A percentile compares a stretch with the other conserved stretches of the same genome.
Conservation (phyloP, 106 monocot genomes). For the Cymbidium sinense region DNA sequence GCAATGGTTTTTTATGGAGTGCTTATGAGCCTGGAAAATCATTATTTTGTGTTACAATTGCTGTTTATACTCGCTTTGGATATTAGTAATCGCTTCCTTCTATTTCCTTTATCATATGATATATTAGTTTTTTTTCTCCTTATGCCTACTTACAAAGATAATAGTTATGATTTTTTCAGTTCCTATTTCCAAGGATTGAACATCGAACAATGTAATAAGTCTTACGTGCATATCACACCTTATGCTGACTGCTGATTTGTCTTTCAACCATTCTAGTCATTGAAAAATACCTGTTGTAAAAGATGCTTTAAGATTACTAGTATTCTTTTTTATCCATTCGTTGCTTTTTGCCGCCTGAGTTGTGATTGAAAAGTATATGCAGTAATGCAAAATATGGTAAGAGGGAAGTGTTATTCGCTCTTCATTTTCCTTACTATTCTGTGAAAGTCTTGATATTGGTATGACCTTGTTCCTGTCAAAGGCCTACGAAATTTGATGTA, state of each 20-base stretch:
- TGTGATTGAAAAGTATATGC: background rate
- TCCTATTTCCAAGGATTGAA: background rate
- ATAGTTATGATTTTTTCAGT: background rate
- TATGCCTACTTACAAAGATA: background rate
- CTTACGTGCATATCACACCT: background rate
- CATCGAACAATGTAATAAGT: background rate
- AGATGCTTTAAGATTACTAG: background rate
- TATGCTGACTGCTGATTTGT: background rate
- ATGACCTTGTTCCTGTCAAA: background rate
- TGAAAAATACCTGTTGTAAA: background rate
- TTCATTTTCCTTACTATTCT: background rate
- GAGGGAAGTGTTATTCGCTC: background rate
- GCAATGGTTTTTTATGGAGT: background rate
- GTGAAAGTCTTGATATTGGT: background rate
- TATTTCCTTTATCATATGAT: background rate
- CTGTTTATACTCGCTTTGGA: background rate
- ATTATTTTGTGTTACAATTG: background rate
- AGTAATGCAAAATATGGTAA: background rate
- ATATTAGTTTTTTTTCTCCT: background rate
- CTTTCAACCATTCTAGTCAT: background rate
- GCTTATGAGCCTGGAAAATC: background rate
- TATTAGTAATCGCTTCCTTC: background rate
- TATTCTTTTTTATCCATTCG: background rate
- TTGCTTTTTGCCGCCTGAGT: background rate
- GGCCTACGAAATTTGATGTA: background rate